Evolutionary conservation across 1,139 yeast genomes (phyloP).

Genomic region (Lodderomyces oxycetoniae): DNA sequence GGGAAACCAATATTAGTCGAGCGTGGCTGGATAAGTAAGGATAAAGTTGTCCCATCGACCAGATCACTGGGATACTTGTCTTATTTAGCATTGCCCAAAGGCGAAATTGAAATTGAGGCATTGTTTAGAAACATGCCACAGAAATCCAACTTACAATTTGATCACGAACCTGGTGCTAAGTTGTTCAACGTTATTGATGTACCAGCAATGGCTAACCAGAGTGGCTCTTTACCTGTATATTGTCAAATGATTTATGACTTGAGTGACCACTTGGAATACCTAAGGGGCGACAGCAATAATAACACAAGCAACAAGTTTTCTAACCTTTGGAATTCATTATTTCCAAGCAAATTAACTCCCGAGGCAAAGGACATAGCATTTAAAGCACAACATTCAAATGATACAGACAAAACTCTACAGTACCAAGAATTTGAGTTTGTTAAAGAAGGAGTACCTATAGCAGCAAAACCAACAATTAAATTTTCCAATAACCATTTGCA

Average conservation of each 20-base stretch:
- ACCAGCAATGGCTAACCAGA: constrained; percentile 68
- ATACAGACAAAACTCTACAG: constrained; percentile 31
- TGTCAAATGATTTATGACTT: constrained; percentile 70
- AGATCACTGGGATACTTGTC: constrained; percentile 48
- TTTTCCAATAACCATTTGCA: constrained; percentile 88
- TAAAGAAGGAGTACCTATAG: constrained; percentile 86
- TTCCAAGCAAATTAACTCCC: constrained; percentile 1
- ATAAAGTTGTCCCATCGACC: constrained; percentile 58
- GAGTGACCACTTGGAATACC: constrained; percentile 56
- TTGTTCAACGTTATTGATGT: constrained; percentile 72
- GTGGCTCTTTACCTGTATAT: constrained; percentile 69
- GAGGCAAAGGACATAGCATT: constrained; percentile 5
- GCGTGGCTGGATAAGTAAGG: constrained; percentile 89
- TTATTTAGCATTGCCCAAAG: constrained; percentile 69
- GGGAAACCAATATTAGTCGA: constrained; percentile 70
- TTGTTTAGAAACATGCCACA: constrained; percentile 68
- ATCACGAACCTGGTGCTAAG: constrained; percentile 61
- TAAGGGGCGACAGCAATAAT: constrained; percentile 15
- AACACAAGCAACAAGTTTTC: constrained; percentile 7
- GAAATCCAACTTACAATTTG: constrained; percentile 70
- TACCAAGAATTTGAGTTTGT: constrained; percentile 50
- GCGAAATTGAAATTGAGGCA: constrained; percentile 70
- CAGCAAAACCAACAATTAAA: constrained; percentile 72
- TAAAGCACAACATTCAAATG: constrained; percentile 16
- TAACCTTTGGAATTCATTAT: constrained; percentile 13